A percentile compares a stretch with the other conserved stretches of the same genome.
phyloP scores from a whole-genome alignment of 140 eudicot species.

The Flaveria floridana region DNA sequence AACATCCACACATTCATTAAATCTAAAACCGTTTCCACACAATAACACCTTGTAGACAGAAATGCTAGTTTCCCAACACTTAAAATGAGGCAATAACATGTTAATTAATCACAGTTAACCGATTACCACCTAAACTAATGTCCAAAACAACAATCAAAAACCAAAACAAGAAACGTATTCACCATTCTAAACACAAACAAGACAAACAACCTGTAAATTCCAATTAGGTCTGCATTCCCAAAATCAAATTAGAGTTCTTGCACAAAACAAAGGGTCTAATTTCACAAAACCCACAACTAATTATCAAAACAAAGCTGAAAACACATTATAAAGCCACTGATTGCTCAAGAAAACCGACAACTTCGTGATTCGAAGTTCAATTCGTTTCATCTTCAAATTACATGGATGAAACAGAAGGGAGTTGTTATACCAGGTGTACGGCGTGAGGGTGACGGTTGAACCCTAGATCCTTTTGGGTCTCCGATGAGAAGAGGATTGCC shows the following conservation, averaged over 20 bases:
- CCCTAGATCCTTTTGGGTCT: conserved; percentile 36
- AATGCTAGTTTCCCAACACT: background rate
- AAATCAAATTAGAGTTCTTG: background rate
- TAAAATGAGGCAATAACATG: background rate
- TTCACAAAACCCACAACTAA: conserved; percentile 8
- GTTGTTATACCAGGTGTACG: conserved; percentile 33
- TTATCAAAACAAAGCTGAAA: conserved; percentile 23
- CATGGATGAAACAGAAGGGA: conserved; percentile 15
- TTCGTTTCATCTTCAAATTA: conserved; percentile 23
- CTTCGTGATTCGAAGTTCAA: conserved; percentile 21
- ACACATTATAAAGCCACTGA: conserved; percentile 17
- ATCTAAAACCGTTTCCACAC: background rate
- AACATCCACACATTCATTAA: background rate
- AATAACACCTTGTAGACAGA: background rate
- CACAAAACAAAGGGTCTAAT: background rate
- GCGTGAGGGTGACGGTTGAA: conserved; percentile 30
- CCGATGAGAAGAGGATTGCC: conserved; percentile 38
- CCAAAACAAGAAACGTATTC: background rate
- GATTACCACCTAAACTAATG: conserved; percentile 1
- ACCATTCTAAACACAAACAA: conserved; percentile 1
- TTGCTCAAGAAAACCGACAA: conserved; percentile 21
- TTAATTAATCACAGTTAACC: background rate
- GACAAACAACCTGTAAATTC: background rate
- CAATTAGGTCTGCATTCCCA: conserved; percentile 22
- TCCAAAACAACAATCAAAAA: background rate